Base-by-base conservation (phyloP, 139 green algal genomes). In the Cymbomonas tetramitiformis region DNA sequence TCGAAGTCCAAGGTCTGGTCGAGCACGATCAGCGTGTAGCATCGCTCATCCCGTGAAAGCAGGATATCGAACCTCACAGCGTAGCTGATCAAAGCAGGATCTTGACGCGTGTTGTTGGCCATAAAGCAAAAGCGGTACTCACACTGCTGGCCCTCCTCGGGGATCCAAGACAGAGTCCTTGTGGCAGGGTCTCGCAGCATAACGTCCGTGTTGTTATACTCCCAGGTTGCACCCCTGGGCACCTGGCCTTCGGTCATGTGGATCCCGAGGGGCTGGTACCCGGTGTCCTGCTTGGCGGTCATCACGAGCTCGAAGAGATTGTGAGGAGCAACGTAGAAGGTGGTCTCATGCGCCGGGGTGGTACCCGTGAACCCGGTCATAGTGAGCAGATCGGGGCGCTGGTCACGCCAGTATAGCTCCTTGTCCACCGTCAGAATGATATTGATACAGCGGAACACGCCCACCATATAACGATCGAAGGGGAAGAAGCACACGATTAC, bases 401-500 rank as follows among this genome's bases (percentile, higher is more conserved):
- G 26, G 49, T 57, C 49, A 8, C 49, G 30, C 21, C 21, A 57
- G 49, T 57, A 34, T 8, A 57, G 25, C 10, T 25, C 21, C 8
- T 34, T n/a, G 18, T 57, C 49, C 8, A 21, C 32, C 8, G 24
- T 15, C 9, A 61, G 30, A 18, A 28, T 61, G 41, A 64, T 61
- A 30, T 40, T 28, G 29, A 64, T 30, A 43, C 56, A 64, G 15
- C 39, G 19, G 7, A 56, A 54, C 41, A 19, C 46, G 40, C 40
- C 31, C 4, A 46, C 29, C 15, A 64, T n/a, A 43, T 64, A 64
- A 23, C 26, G 33, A 29, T 64, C 56, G 41, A 56, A 64, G 21
- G 56, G 29, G 41, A 56, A 64, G 41, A 55, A 64, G 41, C 56
- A 64, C 38, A 54, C 40, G 38, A 46, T 29, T 10, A 32, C 24